A percentile compares a stretch with the other conserved stretches of the same genome.
phyloP scores from a whole-genome alignment of 495 filamentous ascomycete genomes.

The Pyrenula massariospora region DNA sequence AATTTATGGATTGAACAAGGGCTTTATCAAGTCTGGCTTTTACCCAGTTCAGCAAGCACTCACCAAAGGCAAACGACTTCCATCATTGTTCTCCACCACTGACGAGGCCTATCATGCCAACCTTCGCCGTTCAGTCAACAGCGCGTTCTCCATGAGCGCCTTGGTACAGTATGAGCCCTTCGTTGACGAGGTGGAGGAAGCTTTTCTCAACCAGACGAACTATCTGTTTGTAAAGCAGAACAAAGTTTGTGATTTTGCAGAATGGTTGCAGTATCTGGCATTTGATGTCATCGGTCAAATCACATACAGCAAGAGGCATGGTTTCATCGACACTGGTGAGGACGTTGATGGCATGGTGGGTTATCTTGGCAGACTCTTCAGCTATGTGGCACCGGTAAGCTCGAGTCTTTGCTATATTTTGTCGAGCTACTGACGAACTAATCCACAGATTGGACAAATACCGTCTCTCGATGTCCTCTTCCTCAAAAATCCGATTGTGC shows the following conservation, averaged over 20 bases:
- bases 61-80: slow-evolving; percentile 49
- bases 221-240: slow-evolving; percentile 38
- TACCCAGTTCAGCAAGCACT: slow-evolving; percentile 58
- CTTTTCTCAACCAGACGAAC: slow-evolving; percentile 53
- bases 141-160: slow-evolving; percentile 61
- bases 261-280: slow-evolving; percentile 70
- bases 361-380: slow-evolving; percentile 29
- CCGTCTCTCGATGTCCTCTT: slow-evolving; percentile 37
- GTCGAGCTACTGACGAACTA: neutral
- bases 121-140: slow-evolving; percentile 57
- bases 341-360: slow-evolving; percentile 43
- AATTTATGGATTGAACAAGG: slow-evolving; percentile 76
- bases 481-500: slow-evolving; percentile 36
- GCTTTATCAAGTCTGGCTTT: slow-evolving; percentile 69
- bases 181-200: slow-evolving; percentile 51
- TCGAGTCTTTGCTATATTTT: neutral
- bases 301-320: slow-evolving; percentile 51
- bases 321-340: slow-evolving; percentile 44
- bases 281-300: slow-evolving; percentile 64
- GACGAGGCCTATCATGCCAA: slow-evolving; percentile 64
- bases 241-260: slow-evolving; percentile 46
- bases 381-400: slow-evolving; percentile 30
- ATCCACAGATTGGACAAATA: slow-evolving; percentile 30
- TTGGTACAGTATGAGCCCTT: slow-evolving; percentile 66
- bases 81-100: slow-evolving; percentile 67